phyloP scores from a whole-genome alignment of 1,139 yeast genomes.

The Hansenula sp. region DNA sequence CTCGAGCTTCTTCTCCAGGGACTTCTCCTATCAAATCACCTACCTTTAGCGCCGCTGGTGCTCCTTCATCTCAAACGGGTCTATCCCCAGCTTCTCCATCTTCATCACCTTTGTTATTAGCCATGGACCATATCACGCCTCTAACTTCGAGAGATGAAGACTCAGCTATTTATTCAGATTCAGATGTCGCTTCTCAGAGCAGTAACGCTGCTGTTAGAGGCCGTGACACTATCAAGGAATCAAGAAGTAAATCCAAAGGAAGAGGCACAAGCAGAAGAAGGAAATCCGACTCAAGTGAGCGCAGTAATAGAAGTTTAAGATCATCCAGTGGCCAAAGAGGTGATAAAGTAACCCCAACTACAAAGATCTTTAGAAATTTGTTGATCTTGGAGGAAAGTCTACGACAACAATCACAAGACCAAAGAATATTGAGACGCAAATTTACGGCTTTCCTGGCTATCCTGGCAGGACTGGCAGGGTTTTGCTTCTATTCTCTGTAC shows the following conservation, averaged over 20 bases:
- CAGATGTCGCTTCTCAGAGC: conserved; percentile 29
- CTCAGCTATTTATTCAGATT: conserved; percentile 31
- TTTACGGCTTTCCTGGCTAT: conserved; percentile 67
- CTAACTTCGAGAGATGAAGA: conserved; percentile 30
- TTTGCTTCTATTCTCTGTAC: conserved; percentile 30
- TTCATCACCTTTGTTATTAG: conserved; percentile 29
- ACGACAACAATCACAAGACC: conserved; percentile 74
- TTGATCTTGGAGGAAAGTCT: conserved; percentile 81
- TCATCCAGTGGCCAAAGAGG: conserved; percentile 22
- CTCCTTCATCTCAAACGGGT: background rate
- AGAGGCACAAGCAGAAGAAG: conserved; percentile 13
- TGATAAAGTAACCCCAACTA: conserved; percentile 44
- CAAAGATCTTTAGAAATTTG: conserved; percentile 74
- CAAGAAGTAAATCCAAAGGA: conserved; percentile 5
- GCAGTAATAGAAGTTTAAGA: conserved; percentile 19
- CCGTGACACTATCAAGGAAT: conserved; percentile 6
- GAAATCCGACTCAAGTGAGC: conserved; percentile 19
- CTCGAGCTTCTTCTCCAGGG: conserved; percentile 6
- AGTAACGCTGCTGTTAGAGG: conserved; percentile 10
- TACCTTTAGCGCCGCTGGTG: background rate
- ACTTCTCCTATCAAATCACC: background rate
- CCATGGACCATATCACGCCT: conserved; percentile 26
- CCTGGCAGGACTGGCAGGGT: conserved; percentile 35
- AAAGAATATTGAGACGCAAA: conserved; percentile 64
- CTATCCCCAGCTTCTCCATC: conserved; percentile 6